Evolutionary conservation across 2,329 filamentous ascomycete genomes (phyloP).

Genomic region (Pseudocercospora vitis): DNA sequence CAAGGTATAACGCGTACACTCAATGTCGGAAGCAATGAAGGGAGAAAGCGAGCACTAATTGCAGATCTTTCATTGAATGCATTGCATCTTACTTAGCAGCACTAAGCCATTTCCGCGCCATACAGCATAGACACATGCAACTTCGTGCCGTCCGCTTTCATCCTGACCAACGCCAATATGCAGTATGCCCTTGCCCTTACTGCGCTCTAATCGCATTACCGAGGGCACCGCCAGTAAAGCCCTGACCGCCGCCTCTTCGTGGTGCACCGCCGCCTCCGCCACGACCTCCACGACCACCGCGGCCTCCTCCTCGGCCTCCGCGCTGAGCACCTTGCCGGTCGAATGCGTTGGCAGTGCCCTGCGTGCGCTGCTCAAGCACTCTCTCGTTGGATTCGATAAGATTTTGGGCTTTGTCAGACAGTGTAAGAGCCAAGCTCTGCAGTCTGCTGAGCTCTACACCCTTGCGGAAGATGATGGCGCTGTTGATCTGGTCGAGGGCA

Average conservation of each 20-base stretch:
- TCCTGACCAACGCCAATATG: conserved; percentile 17
- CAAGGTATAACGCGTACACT: no score
- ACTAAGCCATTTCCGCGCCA: background rate
- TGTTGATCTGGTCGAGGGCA: conserved; percentile 95
- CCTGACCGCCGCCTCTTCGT: conserved; percentile 73
- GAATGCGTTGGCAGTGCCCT: conserved; percentile 92
- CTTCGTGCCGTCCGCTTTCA: conserved; percentile 9
- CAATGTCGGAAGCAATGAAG: no score
- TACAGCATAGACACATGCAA: conserved; percentile 11
- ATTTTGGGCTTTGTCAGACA: conserved; percentile 93
- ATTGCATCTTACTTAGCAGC: conserved; percentile 4
- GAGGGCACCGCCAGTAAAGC: conserved; percentile 79
- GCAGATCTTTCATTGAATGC: conserved; percentile 1
- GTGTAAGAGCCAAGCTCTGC: conserved; percentile 88
- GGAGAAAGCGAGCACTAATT: background rate
- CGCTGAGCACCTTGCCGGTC: conserved; percentile 84
- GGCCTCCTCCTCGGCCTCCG: conserved; percentile 64
- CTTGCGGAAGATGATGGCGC: conserved; percentile 98
- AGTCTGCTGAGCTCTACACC: conserved; percentile 95
- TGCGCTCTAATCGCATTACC: conserved; percentile 57
- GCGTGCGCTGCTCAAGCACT: conserved; percentile 93
- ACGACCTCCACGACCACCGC: conserved; percentile 59
- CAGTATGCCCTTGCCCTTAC: conserved; percentile 28
- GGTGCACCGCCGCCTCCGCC: conserved; percentile 57
- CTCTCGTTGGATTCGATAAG: conserved; percentile 98